These are phyloP conservation scores for Aspergillus clavatus DNA, from an alignment of 2,329 filamentous ascomycete genomes.

Conservation along the genomic window DNA sequence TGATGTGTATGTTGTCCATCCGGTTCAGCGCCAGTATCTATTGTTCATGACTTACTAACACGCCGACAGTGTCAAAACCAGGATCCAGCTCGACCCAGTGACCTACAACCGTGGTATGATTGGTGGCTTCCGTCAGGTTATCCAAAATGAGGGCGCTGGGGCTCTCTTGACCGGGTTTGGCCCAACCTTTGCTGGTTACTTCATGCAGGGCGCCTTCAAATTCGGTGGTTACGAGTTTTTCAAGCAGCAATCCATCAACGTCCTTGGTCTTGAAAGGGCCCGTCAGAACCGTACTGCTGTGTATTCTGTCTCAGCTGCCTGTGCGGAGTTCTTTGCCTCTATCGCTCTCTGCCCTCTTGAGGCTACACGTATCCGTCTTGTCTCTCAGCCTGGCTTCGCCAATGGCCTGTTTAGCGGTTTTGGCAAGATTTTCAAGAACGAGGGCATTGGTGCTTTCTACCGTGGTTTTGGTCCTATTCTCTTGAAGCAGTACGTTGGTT, in stretches of 20 bases:
- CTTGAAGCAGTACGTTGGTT: constrained; percentile 68
- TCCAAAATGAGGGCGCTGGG: constrained; percentile 76
- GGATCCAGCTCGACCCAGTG: constrained; percentile 84
- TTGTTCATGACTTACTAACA: constrained; percentile 18
- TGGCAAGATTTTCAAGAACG: constrained; percentile 73
- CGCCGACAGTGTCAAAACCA: constrained; percentile 76
- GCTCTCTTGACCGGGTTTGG: constrained; percentile 82
- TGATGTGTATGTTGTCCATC: constrained; percentile 90
- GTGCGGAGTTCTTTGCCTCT: constrained; percentile 60
- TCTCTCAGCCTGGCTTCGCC: constrained; percentile 81
- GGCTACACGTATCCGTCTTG: constrained; percentile 89
- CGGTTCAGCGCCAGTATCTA: constrained; percentile 8
- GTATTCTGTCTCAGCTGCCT: constrained; percentile 65
- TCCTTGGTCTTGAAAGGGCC: constrained; percentile 71
- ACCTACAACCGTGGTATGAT: constrained; percentile 87
- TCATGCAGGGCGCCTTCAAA: constrained; percentile 90
- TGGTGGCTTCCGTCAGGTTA: constrained; percentile 80
- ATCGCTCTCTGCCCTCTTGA: constrained; percentile 80
- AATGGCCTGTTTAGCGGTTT: constrained; percentile 74
- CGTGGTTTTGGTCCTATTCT: constrained; percentile 83
- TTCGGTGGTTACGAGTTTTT: constrained; percentile 95
- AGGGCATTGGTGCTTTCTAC: constrained; percentile 84
- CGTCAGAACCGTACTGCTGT: constrained; percentile 74
- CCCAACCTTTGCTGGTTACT: constrained; percentile 83
- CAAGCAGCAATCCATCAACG: constrained; percentile 85